Evolutionary conservation across 2,329 filamentous ascomycete species (phyloP), one percentile per base, ranked within the genome.

Genomic region (Ciborinia camelliae): DNA sequence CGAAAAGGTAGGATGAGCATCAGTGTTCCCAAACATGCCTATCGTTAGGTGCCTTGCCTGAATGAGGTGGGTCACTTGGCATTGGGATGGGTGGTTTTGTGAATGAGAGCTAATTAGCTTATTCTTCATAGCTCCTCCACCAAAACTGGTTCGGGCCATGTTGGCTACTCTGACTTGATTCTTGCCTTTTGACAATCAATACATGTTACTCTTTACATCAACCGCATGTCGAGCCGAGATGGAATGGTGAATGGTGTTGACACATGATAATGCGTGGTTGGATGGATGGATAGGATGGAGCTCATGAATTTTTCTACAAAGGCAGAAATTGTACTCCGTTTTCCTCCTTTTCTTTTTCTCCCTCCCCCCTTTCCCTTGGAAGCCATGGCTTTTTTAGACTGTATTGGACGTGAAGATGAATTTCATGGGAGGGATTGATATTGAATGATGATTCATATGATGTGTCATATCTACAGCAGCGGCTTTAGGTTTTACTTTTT

Each of bases 1-100:
- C 89, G 89, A 82, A 95, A 91, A 92, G 92, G 93, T 96, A 95
- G 89, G 90, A 88, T 95, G 86, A 86, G 88, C 82, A 87, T 93
- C 80, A 90, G 90, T 81, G 85, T 91, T 78, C 90, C 90, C 74
- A 86, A 87, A 80, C 68, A 73, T 64, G 84, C 86, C 78, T 85
- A 81, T 78, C 83, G 79, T 60, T 67, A 63, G 63, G 82, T 68
- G 53, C 69, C 66, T 67, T 63, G 62, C 54, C 62, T 67, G 68
- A 67, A 63, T 71, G 67, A 70, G 70, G 68, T 73, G 71, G 70
- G 68, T 73, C 58, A 59, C 41, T 47, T 59, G 41, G 30, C 28
- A 67, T 62, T 67, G 53, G 41, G 53, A 67, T 65, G 68, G 67
- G 54, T 58, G 28, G 20, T 65, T 63, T 59, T 45, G 45, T 41